phyloP scores from a whole-genome alignment of 2,329 filamentous ascomycete species.

The Monosporascus cannonballus region DNA sequence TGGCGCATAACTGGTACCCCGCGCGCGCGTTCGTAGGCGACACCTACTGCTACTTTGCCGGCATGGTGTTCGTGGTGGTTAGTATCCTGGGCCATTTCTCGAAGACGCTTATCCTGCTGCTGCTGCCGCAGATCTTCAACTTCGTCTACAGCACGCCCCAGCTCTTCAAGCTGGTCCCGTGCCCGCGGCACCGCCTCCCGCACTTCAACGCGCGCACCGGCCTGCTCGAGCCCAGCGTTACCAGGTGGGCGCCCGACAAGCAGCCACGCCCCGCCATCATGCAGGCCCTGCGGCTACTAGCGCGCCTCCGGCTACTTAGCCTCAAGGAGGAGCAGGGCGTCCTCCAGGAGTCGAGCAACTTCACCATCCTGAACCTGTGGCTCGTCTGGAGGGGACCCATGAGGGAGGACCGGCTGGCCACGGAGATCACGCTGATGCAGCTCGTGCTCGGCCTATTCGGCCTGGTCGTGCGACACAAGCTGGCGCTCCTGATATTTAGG shows the following conservation, averaged over 20 bases:
- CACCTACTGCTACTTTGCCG: conserved; percentile 99
- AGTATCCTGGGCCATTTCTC: conserved; percentile 96
- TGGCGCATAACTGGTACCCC: conserved; percentile 93
- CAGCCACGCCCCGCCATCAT: conserved; percentile 64
- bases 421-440: conserved; percentile 78
- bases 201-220: conserved; percentile 81
- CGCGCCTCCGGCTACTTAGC: conserved; percentile 60
- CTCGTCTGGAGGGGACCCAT: conserved; percentile 90
- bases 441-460: conserved; percentile 69
- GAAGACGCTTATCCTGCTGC: conserved; percentile 86
- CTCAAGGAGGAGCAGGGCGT: conserved; percentile 62
- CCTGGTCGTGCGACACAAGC: conserved; percentile 75
- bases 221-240: conserved; percentile 79
- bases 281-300: conserved; percentile 60
- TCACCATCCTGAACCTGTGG: conserved; percentile 95
- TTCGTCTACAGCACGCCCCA: conserved; percentile 92
- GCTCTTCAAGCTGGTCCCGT: conserved; percentile 83
- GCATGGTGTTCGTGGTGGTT: conserved; percentile 97
- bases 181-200: conserved; percentile 86
- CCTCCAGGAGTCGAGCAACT: conserved; percentile 77
- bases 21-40: conserved; percentile 94
- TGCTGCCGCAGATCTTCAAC: conserved; percentile 94
- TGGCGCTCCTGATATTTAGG: conserved; percentile 84
- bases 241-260: conserved; percentile 60
- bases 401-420: conserved; percentile 76